Evolutionary conservation across 108 stramenopile species (phyloP).

Genomic region (Skeletonema potamos): DNA sequence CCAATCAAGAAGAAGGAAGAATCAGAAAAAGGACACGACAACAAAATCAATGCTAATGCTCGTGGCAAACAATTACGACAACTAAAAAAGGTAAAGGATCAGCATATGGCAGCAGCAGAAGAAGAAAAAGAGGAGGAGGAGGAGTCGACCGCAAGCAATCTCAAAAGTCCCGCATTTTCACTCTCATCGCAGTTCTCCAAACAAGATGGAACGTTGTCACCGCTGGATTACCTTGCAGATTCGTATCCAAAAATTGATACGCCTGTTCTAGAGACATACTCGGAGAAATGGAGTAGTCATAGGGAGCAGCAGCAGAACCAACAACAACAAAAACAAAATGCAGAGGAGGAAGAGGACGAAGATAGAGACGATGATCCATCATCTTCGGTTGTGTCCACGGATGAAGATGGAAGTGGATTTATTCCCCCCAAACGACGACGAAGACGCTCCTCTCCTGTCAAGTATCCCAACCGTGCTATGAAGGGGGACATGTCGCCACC

Average conservation of each 20-base stretch:
- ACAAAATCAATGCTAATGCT: not conserved
- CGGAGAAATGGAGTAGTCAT: not conserved
- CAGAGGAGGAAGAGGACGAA: not conserved
- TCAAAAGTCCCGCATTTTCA: not conserved
- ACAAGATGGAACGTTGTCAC: not conserved
- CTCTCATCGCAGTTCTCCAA: not conserved
- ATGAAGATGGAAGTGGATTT: not conserved
- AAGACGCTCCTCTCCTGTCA: conserved; percentile 1
- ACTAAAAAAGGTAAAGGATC: not conserved
- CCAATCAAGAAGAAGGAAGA: not conserved
- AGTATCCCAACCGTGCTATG: not conserved
- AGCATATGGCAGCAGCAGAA: not conserved
- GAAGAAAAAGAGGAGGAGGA: not conserved
- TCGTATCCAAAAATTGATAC: not conserved
- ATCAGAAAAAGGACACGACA: not conserved
- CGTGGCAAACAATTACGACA: not conserved
- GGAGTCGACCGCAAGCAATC: not conserved
- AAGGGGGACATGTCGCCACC: not conserved
- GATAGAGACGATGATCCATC: conserved; percentile 17
- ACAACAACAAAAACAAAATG: not conserved
- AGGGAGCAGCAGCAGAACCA: not conserved
- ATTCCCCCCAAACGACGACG: conserved; percentile 2
- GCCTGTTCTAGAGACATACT: not conserved
- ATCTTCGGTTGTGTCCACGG: conserved; percentile 12
- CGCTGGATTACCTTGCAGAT: not conserved